Conservation (phyloP, 768 basidiomycete species). For the Mrakia gelida region DNA sequence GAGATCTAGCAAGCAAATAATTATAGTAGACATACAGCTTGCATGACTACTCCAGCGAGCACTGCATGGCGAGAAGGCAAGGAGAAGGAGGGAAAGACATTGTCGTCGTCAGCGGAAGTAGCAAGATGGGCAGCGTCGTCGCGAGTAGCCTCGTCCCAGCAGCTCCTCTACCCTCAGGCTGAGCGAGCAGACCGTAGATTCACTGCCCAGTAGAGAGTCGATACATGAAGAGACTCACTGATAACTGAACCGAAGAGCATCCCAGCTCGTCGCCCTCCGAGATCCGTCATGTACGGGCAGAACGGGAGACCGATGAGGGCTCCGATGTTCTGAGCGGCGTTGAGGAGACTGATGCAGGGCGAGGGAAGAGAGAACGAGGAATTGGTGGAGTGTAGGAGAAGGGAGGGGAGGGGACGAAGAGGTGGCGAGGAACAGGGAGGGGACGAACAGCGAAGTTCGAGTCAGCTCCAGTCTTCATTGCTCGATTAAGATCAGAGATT, state of each 20-base stretch:
- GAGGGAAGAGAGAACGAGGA: no score
- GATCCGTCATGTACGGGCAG: conserved; percentile 52
- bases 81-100: no score
- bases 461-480: neutral
- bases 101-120: no score
- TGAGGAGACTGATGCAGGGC: conserved; percentile 68
- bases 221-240: conserved; percentile 38
- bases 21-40: conserved; percentile 46
- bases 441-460: neutral
- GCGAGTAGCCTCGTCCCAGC: no score
- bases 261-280: conserved; percentile 61
- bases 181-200: no score
- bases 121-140: no score
- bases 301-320: conserved; percentile 63
- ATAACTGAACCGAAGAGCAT: conserved; percentile 66
- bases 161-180: no score
- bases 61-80: conserved; percentile 39
- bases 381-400: no score
- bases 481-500: no score
- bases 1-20: neutral
- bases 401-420: no score
- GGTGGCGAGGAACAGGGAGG: conserved; percentile 49
- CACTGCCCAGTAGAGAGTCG: no score
- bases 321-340: conserved; percentile 77
- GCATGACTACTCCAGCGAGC: conserved; percentile 62